Base-by-base conservation (phyloP, 192 early-diverging fungal species). In the Oehlia diaphana region DNA sequence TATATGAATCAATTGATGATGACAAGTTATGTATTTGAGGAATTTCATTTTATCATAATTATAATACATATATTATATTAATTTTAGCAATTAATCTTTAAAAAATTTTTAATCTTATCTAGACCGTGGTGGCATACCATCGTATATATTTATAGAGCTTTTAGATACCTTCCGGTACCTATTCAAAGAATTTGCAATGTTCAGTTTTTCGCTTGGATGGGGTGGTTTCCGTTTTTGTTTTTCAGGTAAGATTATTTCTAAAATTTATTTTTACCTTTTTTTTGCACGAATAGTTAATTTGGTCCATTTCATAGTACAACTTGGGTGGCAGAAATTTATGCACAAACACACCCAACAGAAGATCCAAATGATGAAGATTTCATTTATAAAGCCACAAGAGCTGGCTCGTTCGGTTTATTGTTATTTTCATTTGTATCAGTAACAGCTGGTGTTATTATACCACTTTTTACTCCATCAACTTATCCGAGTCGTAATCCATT, bases 211-310 rank as follows among this genome's bases (percentile, higher is more conserved):
- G 91, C 94, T 35, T 99, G 96, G 96, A 91, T 97, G 82, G 96
- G 94, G 12, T 96, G 96, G 94, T 99, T 99, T 78, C 95, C 96
- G 8, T 96, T 98, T 81, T 86, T 99, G 9, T 98, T 98, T 80
- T 99, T 97, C 84, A 89, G 90, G 90, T 93, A 87, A 13, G 72
- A 69, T 76, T 63, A 50, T 73, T 50, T 5, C 10, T 26, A 72
- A 42, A 44, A n/a, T 72, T 23, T 72, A 9, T 47, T 47, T 3
- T 42, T 23, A 2, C 39, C 69, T 16, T n/a, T 28, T 23, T 33
- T 44, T 39, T 71, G 16, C 14, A 19, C 2, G 47, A 39, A 71
- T 42, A 33, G 8, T 37, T 37, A 37, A 42, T 39, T 37, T 69
- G 19, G n/a, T 35, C 3, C 19, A 39, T 69, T 69, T 37, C 19